These are phyloP conservation scores for Polygonum aviculare DNA, from an alignment of 148 eudicot species.

Conservation along the genomic window DNA sequence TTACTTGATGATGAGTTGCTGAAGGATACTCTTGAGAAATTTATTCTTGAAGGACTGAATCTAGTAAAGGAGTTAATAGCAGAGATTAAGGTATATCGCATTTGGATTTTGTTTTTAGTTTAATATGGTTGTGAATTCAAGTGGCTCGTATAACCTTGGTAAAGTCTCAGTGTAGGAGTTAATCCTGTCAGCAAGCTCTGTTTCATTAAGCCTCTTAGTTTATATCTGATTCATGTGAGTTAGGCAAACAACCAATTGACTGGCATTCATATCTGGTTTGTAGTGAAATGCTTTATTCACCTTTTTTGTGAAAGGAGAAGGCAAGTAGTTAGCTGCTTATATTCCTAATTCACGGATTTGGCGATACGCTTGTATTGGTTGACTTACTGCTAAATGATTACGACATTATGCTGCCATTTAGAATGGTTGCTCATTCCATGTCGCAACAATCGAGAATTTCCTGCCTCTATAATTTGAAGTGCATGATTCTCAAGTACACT, in stretches of 20 bases:
- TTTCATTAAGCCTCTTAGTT: no score
- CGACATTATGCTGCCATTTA: neutral
- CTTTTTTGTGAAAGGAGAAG: neutral
- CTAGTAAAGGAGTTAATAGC: conserved; percentile 49
- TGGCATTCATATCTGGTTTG: neutral
- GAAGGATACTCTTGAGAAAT: conserved; percentile 43
- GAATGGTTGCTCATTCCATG: neutral
- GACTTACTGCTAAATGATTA: neutral
- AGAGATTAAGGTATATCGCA: conserved; percentile 53
- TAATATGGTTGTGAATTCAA: neutral
- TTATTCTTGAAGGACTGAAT: conserved; percentile 42
- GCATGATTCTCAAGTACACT: neutral
- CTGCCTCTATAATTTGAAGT: neutral
- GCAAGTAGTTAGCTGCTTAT: neutral
- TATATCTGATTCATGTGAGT: neutral
- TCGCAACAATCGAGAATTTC: neutral
- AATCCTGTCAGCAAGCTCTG: no score
- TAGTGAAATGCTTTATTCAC: neutral
- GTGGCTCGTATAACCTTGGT: neutral
- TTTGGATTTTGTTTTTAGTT: neutral
- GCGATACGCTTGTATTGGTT: neutral
- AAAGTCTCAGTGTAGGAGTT: neutral
- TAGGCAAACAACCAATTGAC: neutral
- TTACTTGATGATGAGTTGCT: conserved; percentile 36
- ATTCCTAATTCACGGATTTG: neutral